Evolutionary conservation across 192 early-diverging fungal genomes (phyloP), one percentile per base, ranked within the genome.

Genomic region (Backusella tarrabulga): DNA sequence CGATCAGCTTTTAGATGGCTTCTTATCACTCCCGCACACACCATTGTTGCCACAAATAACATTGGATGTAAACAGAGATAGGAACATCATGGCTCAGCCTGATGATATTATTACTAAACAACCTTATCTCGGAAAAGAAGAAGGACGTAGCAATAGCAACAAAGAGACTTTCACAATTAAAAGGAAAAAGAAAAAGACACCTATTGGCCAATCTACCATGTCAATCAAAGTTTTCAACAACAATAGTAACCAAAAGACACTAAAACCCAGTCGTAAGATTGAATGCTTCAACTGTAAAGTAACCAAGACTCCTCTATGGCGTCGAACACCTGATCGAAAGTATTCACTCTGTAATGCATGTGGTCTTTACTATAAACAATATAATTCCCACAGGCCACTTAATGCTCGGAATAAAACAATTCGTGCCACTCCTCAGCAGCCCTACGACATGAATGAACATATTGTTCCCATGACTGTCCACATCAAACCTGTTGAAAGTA

Each of bases 281-380:
- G 80, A 81, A 69, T 93, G 92, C 73, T 86, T 85, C 75, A 93
- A 93, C 73, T 93, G 92, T 71, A 90, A 89, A 34, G 90, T 91
- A 3, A 97, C 92, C 14, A 94, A 91, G 44, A 99, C 97, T 54
- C 92, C 95, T 32, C 88, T 99, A 14, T 99, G 97, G 97, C 90
- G 97, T 6, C 87, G 96, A 6, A 91, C 93, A 40, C 87, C 85
- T 23, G 88, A 93, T 77, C 80, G 89, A 17, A 92, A 91, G 46
- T 90, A 93, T 67, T 85, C 92, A 29, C 89, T 99, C 66, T 99
- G 97, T 83, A 99, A 99, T 75, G 97, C 97, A 9, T 99, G 97
- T 81, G 97, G 97, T 0, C 85, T 98, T 17, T 98, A 95, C 81
- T 96, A 90, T 86, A 97, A 97, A 83, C 92, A 98, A 76, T 97